Base-by-base conservation (phyloP, 805 yeast species). In the Myxozyma neglecta region DNA sequence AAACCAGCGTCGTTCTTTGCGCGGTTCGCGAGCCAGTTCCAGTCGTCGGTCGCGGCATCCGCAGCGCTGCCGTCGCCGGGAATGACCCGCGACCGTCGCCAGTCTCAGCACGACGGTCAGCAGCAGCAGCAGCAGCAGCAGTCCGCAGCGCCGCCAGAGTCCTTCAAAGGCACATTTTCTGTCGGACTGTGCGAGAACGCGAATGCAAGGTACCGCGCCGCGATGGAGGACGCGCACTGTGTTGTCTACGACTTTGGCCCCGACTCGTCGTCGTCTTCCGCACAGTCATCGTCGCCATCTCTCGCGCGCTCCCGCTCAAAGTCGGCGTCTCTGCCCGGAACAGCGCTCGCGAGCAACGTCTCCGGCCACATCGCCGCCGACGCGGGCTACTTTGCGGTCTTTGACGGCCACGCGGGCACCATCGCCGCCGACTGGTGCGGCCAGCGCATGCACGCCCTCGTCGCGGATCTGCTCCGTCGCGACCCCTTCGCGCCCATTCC, bases 401-500 rank as follows among this genome's bases (percentile, higher is more conserved):
- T 91, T 75, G 99, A 93, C 75, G 99, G 99, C 10, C 99, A 93
- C 76, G 98, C 98, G 1, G 99, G 99, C 24, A 85, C 85, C 58
- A 90, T 85, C 68, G 87, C 96, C 8, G 96, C 99, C 1, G 84
- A 93, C 70, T 92, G 96, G 96, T 91, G 97, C 77, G 96, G 97
- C 0, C 85, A 89, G 65, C 85, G 88, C 69, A 74, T 93, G 60
- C 97, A 93, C 72, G 81, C 80, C 57, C 80, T 90, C 20, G 71
- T 84, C 56, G 76, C 73, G 40, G 72, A 59, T 6, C 68, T 64
- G 74, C 74, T 57, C 71, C 46, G 50, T 64, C 65, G 42, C 29
- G 71, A 73, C 34, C 64, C 67, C 34, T 53, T 46, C 53, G 45
- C 48, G 88, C 87, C 73, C 2, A 80, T 90, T 60, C 77, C 92